Conservation (phyloP, 768 basidiomycete species). For the Pleurotus eryngii region DNA sequence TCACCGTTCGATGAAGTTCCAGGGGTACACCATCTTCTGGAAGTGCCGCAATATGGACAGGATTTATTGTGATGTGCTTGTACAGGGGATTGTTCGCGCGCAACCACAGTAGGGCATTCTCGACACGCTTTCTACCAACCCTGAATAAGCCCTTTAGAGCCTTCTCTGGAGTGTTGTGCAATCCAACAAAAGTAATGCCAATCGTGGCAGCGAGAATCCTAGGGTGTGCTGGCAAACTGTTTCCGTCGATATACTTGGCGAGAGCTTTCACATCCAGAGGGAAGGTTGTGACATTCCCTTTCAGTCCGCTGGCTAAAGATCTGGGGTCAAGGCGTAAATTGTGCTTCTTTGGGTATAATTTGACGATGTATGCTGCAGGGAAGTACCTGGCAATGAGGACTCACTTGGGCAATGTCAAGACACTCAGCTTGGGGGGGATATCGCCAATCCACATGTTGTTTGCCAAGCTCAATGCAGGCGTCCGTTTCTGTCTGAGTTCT, state of each 20-base stretch:
- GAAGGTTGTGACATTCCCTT: constrained; percentile 32
- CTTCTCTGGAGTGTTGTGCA: constrained; percentile 19
- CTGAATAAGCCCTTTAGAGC: constrained; percentile 27
- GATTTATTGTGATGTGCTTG: constrained; percentile 26
- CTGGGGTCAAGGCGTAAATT: constrained; percentile 4
- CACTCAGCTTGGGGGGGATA: constrained; percentile 18
- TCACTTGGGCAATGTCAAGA: constrained; percentile 26
- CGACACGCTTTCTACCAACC: constrained; percentile 26
- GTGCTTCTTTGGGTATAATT: constrained; percentile 23
- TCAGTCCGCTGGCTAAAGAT: constrained; percentile 24
- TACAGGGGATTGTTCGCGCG: constrained; percentile 30
- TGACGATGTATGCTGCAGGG: constrained; percentile 23
- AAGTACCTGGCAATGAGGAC: constrained; percentile 24
- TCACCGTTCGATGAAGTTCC: background rate
- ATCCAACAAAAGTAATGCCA: constrained; percentile 32
- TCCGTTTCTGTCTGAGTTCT: too few relatives aligned
- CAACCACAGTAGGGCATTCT: constrained; percentile 29
- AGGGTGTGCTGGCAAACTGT: constrained; percentile 27
- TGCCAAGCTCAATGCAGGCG: constrained; percentile 11
- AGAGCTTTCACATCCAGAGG: constrained; percentile 23
- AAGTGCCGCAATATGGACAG: constrained; percentile 14
- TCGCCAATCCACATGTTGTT: constrained; percentile 33
- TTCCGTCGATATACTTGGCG: constrained; percentile 27
- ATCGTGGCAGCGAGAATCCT: constrained; percentile 28
- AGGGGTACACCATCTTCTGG: constrained; percentile 16